A percentile compares a stretch with the other conserved stretches of the same genome.
Evolutionary conservation across 1,284 basidiomycete species (phyloP).

Genomic region (Cutaneotrichosporon sp.): DNA sequence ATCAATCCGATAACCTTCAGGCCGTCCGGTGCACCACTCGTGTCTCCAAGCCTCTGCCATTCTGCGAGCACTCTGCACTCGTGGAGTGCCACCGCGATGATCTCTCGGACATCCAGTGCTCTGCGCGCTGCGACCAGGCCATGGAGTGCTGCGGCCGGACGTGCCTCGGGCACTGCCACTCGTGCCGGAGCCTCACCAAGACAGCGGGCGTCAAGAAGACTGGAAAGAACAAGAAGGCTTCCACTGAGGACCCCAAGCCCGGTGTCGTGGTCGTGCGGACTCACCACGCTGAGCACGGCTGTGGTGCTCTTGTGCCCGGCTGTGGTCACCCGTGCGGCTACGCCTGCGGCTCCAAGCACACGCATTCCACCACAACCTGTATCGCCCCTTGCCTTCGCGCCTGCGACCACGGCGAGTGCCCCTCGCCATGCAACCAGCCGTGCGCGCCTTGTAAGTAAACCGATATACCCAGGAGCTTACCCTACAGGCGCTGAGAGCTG

Average conservation of each 20-base stretch:
- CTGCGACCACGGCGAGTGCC: background rate
- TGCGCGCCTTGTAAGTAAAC: constrained; percentile 6
- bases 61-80: constrained; percentile 61
- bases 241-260: background rate
- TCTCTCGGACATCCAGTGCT: constrained; percentile 56
- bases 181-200: constrained; percentile 60
- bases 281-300: background rate
- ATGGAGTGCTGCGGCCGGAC: constrained; percentile 61
- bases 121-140: constrained; percentile 54
- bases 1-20: constrained; percentile 57
- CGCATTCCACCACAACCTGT: background rate
- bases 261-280: background rate
- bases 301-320: background rate
- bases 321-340: constrained; percentile 1
- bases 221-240: background rate
- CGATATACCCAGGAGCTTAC: background rate
- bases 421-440: background rate
- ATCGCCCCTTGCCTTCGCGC: constrained; percentile 3
- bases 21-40: constrained; percentile 57
- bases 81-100: constrained; percentile 58
- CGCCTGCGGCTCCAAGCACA: background rate
- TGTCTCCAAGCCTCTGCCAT: constrained; percentile 58
- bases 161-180: constrained; percentile 64
- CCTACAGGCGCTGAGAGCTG: constrained; percentile 19
- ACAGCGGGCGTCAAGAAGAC: background rate